A percentile compares a stretch with the other conserved stretches of the same genome.
phyloP scores from a whole-genome alignment of 495 filamentous ascomycete genomes.

The Aspergillus sclerotioniger region DNA sequence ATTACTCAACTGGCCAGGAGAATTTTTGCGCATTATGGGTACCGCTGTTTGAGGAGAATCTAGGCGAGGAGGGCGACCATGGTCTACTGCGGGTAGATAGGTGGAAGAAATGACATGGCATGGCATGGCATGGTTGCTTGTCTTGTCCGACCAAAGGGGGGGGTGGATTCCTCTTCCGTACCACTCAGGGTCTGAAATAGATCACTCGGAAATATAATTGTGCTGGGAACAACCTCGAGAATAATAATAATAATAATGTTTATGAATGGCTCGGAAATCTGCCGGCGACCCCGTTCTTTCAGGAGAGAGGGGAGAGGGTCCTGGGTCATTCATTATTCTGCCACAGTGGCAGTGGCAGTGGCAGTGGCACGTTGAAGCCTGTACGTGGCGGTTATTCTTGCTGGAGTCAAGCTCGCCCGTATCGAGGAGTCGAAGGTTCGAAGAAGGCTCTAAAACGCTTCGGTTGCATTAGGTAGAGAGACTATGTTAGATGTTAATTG shows the following conservation, averaged over 20 bases:
- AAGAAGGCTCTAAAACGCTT: constrained; percentile 3
- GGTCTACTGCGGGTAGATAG: neutral
- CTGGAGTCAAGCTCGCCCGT: neutral
- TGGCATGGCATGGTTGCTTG: neutral
- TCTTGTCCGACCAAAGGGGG: too few species aligned
- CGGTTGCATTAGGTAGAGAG: neutral
- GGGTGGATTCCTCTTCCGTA: neutral
- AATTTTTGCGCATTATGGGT: constrained; percentile 1
- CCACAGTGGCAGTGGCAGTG: neutral
- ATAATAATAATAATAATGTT: neutral
- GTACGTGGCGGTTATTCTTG: too few species aligned
- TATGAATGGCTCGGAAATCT: neutral
- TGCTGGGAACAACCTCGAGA: neutral
- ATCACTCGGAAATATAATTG: neutral
- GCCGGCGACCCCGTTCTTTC: neutral
- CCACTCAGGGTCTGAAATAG: neutral
- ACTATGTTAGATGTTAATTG: neutral
- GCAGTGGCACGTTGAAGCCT: too few species aligned
- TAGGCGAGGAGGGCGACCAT: neutral
- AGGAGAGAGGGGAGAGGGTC: neutral
- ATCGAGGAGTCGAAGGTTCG: constrained; percentile 1
- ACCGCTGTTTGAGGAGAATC: neutral
- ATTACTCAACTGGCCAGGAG: constrained; percentile 1
- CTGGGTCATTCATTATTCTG: neutral
- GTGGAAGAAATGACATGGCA: neutral